These are phyloP conservation scores for Dactylellina drechsleri DNA, from an alignment of 2,329 filamentous ascomycete genomes.

Conservation along the genomic window DNA sequence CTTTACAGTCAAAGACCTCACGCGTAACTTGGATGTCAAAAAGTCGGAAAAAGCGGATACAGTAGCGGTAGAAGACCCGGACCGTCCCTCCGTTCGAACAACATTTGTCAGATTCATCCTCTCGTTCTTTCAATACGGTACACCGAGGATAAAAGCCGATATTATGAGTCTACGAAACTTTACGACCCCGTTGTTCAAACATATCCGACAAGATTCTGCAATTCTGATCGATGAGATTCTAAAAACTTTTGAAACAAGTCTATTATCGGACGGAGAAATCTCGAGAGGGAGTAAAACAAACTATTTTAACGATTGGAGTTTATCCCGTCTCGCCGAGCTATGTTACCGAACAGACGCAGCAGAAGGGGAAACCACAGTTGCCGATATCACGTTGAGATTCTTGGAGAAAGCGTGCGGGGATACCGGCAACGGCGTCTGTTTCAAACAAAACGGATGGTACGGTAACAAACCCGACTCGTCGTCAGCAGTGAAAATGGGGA, in stretches of 20 bases:
- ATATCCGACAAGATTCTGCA: constrained; percentile 80
- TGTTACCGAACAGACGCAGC: constrained; percentile 69
- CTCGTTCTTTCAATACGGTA: constrained; percentile 80
- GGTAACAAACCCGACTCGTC: constrained; percentile 66
- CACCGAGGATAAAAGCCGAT: constrained; percentile 80
- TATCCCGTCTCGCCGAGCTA: constrained; percentile 76
- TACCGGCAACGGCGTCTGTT: constrained; percentile 76
- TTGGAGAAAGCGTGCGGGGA: constrained; percentile 79
- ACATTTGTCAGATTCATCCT: constrained; percentile 85
- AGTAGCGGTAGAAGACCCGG: constrained; percentile 71
- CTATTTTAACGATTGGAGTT: constrained; percentile 77
- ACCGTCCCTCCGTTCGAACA: constrained; percentile 81
- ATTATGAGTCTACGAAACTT: constrained; percentile 79
- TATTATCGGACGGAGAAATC: constrained; percentile 79
- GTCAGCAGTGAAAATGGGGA: constrained; percentile 63
- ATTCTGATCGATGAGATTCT: constrained; percentile 80
- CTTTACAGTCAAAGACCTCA: constrained; percentile 80
- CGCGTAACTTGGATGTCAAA: constrained; percentile 77
- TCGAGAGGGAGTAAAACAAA: constrained; percentile 78
- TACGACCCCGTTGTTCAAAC: constrained; percentile 76
- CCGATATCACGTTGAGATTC: constrained; percentile 78
- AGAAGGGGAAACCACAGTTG: constrained; percentile 68
- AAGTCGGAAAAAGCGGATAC: constrained; percentile 64
- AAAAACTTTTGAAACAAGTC: constrained; percentile 73
- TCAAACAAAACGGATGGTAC: constrained; percentile 84